Conservation (phyloP, 2,329 filamentous ascomycete species). For the Cercospora berteroae region DNA sequence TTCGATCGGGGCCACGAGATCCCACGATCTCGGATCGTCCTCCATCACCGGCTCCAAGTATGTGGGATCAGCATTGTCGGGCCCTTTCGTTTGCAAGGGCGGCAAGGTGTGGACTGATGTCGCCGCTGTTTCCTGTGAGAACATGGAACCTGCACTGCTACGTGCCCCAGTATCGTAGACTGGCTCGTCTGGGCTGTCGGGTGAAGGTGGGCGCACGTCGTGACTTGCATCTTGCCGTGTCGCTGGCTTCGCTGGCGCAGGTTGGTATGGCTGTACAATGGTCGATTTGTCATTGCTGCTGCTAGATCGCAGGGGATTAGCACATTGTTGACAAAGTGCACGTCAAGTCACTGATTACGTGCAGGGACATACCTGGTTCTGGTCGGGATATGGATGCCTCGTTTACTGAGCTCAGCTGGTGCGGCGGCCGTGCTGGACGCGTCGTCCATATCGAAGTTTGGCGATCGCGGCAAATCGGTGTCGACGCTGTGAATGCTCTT, state of each 20-base stretch:
- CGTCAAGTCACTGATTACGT: background rate
- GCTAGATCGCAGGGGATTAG: background rate
- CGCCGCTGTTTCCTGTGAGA: constrained; percentile 39
- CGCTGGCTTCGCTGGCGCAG: constrained; percentile 1
- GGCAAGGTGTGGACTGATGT: constrained; percentile 40
- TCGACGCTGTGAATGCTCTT: constrained; percentile 18
- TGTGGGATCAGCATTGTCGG: constrained; percentile 42
- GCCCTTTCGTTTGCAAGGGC: constrained; percentile 47
- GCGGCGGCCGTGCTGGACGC: constrained; percentile 18
- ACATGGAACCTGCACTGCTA: constrained; percentile 38
- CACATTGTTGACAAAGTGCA: background rate
- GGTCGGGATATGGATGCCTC: constrained; percentile 27
- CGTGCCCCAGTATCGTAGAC: constrained; percentile 30
- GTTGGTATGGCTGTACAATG: constrained; percentile 10
- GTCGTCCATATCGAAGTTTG: constrained; percentile 31
- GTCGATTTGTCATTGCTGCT: constrained; percentile 11
- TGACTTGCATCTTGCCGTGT: constrained; percentile 1
- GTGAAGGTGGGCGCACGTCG: constrained; percentile 17
- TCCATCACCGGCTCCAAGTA: constrained; percentile 50
- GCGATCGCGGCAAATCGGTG: constrained; percentile 20
- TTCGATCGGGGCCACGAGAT: constrained; percentile 48
- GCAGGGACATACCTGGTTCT: constrained; percentile 27
- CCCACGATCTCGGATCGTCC: constrained; percentile 55
- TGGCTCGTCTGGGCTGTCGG: constrained; percentile 19
- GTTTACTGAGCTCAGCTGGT: constrained; percentile 19